Conservation (phyloP, 2,329 filamentous ascomycete genomes). For the Phialophora tarda region DNA sequence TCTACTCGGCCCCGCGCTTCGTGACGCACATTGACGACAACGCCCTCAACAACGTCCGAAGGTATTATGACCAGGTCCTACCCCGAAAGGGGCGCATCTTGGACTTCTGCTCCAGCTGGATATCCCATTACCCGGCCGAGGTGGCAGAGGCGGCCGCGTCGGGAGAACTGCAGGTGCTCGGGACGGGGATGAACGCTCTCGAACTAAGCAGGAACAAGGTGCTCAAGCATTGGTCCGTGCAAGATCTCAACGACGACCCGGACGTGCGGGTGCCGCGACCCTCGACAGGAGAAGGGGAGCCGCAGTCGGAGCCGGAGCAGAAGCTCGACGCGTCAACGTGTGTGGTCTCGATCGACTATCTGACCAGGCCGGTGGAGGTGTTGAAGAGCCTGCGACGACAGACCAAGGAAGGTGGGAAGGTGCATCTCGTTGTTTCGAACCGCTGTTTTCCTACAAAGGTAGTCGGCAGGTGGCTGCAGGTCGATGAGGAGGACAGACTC, state of each 20-base stretch:
- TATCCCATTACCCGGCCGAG: slow-evolving; percentile 52
- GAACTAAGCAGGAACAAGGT: slow-evolving; percentile 54
- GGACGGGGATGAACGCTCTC: slow-evolving; percentile 55
- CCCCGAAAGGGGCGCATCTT: slow-evolving; percentile 52
- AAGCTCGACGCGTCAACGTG: slow-evolving; percentile 56
- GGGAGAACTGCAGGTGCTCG: slow-evolving; percentile 50
- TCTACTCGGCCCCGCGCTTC: slow-evolving; percentile 50
- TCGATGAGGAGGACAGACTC: slow-evolving; percentile 54
- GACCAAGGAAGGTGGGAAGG: slow-evolving; percentile 51
- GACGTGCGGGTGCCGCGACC: slow-evolving; percentile 39
- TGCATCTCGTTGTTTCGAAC: slow-evolving; percentile 60
- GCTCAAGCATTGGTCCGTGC: slow-evolving; percentile 44
- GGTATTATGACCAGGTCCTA: slow-evolving; percentile 55
- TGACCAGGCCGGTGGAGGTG: slow-evolving; percentile 54
- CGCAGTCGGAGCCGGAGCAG: neutral
- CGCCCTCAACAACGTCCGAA: slow-evolving; percentile 52
- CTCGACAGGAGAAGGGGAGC: neutral
- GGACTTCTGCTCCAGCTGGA: slow-evolving; percentile 60
- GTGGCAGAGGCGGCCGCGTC: slow-evolving; percentile 38
- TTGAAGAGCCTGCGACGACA: slow-evolving; percentile 50
- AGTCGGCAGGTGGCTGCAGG: slow-evolving; percentile 55
- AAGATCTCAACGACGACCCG: slow-evolving; percentile 54
- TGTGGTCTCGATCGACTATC: slow-evolving; percentile 60
- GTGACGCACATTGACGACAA: slow-evolving; percentile 61
- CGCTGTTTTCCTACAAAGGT: slow-evolving; percentile 62